Evolutionary conservation across 163 green algal genomes (phyloP), one percentile per base, ranked within the genome.

Genomic region (Smithsoniella earleae): DNA sequence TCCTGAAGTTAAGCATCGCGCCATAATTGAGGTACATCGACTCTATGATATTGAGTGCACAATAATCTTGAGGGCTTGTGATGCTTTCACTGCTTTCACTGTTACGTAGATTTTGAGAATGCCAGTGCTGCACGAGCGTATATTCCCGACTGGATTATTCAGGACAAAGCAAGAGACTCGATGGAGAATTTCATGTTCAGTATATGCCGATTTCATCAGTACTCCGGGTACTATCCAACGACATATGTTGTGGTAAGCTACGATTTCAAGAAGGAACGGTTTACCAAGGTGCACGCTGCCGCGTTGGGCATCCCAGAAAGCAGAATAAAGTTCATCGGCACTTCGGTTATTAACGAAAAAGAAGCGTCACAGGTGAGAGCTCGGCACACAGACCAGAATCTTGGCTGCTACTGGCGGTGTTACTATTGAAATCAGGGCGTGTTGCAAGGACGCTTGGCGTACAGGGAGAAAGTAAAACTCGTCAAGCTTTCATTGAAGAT

Each of bases 161-260:
- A 69, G 58, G 58, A 69, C 58, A 69, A 13, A 33, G 58, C 58
- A 30, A 30, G 58, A 36, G 58, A 69, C 58, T 69, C 58, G 8
- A 13, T 69, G 6, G 58, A 69, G 25, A 69, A 69, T 34, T 13
- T 69, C 16, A 30, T 69, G n/a, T 69, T 69, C 58, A 69, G 58
- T 31, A 69, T 69, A 30, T 69, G 58, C 25, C 58, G 58, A 8
- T 69, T 69, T 31, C 10, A 36, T 30, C 58, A 69, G 13, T n/a
- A n/a, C n/a, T n/a, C 40, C 10, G 58, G 58, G 18, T 3, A 22
- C 31, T 69, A 69, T 13, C 58, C 58, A 10, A 10, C 10, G 5
- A 69, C 38, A 18, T 43, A 45, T 31, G 43, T 31, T 6, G 43
- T 69, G 22, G 25, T 69, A 30, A 69, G 58, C 58, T 69, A 69